Evolutionary conservation across 2,329 filamentous ascomycete species (phyloP), one percentile per base, ranked within the genome.

Genomic region (Fusarium sp.): DNA sequence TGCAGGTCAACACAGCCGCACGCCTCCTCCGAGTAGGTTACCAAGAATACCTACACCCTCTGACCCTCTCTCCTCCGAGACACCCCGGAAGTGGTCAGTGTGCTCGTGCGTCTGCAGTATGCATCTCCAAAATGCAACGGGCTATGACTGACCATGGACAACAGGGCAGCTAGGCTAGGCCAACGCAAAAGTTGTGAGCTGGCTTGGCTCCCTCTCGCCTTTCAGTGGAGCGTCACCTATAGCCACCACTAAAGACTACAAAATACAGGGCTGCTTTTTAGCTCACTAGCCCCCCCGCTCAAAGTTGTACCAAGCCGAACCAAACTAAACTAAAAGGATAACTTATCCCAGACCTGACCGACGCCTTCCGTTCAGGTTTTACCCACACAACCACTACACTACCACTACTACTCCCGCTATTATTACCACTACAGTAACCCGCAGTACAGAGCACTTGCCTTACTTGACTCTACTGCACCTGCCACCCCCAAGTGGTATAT

Each of bases 201-300:
- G 65, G 53, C 60, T 68, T 69, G 69, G 71, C 71, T 74, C 71
- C 66, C 71, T 74, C 71, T 43, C 66, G 69, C 74, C 71, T 43
- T 63, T 49, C 57, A 67, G 69, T 72, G 71, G 71, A 69, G 64
- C 58, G 50, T 44, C 26, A 51, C 41, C 58, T 57, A 48, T 57
- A 63, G 60, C 60, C 60, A 63, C 58, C 68, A 58, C 65, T 70
- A 63, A 58, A 60, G 43, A 42, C 49, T 56, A 55, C 63, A 61
- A 57, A 62, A 55, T 60, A 67, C 67, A 70, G 67, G 67, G 67
- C 67, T 52, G 42, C 62, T 65, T 70, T 66, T 69, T 66, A 56
- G 58, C 54, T 59, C 56, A 39, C 37, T 51, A 65, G 21, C 13
- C 49, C 49, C 44, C 49, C 23, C 49, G 31, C 49, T 52, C 49